Base-by-base conservation (phyloP, 352 stramenopile genomes). In the Pythium myriotylum region DNA sequence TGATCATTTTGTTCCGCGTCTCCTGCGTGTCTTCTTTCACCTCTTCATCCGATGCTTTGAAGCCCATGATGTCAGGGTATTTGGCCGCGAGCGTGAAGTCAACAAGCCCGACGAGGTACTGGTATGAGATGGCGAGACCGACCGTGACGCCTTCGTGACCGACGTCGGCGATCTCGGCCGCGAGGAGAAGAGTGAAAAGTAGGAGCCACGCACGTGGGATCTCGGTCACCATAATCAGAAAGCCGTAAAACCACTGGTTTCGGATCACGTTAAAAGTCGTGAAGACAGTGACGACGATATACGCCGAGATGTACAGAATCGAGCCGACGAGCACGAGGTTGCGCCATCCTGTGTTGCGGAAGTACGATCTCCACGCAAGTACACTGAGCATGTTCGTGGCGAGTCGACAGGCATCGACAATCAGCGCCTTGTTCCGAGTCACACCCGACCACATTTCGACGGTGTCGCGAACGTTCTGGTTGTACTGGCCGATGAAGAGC, bases 71-170 rank as follows among this genome's bases (percentile, higher is more conserved):
- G 2, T 59, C n/a, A 17, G 51, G 73, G n/a, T 84, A 68, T 37
- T 57, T 62, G 4, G 50, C 19, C 2, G 64, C 66, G 7, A 82
- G 12, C 9, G 58, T 73, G 37, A 67, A 62, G 2, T 59, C 52
- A 5, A 55, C 48, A 13, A 74, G 46, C 16, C 43, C 67, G 2
- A 68, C 59, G n/a, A 88, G 67, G 22, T 54, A 65, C 40, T 85
- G 69, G 35, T 81, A 74, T 2, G 81, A 87, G 16, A 85, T 56
- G 6, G 84, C 54, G 10, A 87, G 47, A 0, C 78, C 78, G 22
- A 86, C 69, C 0, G 74, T 84, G 27, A 77, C 73, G 8, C 78
- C 81, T 52, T 88, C 78, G 12, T 63, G 70, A 3, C 77, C 81
- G 1, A 77, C 54, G 14, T 78, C 65, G 2, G 78, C 62, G 39